Percentiles rank a stretch among this genome's conserved stretches.
Evolutionary conservation across 2,329 filamentous ascomycete genomes (phyloP).

Genomic region (Lasiodiplodia citricola): DNA sequence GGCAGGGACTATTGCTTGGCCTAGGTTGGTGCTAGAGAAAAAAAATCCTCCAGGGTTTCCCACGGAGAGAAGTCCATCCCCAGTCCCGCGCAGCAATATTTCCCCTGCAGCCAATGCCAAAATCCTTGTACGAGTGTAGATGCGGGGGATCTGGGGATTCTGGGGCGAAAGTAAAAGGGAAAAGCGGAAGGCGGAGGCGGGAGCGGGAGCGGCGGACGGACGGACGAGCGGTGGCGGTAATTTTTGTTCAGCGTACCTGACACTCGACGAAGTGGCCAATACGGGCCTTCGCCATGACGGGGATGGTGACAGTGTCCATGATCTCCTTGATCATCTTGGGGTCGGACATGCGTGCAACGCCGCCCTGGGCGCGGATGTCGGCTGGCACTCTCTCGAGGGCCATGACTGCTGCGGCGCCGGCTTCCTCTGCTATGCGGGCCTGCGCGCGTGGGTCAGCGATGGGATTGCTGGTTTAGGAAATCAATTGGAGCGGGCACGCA

Average conservation of each 20-base stretch:
- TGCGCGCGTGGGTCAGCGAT: conserved; percentile 44
- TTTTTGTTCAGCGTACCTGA: conserved; percentile 59
- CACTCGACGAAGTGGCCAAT: conserved; percentile 99
- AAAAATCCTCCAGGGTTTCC: background rate
- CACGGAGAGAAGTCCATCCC: background rate
- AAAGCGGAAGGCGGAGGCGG: background rate
- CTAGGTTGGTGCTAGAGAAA: background rate
- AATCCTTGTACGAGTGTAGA: background rate
- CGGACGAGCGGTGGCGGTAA: background rate
- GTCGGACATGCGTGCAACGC: conserved; percentile 96
- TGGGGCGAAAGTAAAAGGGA: background rate
- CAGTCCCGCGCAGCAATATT: background rate
- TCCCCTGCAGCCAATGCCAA: background rate
- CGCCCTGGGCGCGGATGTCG: conserved; percentile 90
- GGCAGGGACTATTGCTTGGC: background rate
- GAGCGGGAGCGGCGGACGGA: conserved; percentile 1
- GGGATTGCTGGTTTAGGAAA: background rate
- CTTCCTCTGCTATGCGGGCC: conserved; percentile 96
- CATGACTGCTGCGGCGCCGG: conserved; percentile 96
- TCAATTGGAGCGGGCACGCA: conserved; percentile 38
- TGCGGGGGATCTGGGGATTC: background rate
- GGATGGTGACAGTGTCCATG: conserved; percentile 92
- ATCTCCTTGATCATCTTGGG: conserved; percentile 94
- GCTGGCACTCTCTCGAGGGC: conserved; percentile 96
- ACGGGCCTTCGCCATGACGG: conserved; percentile 98